Evolutionary conservation across 2,329 filamentous ascomycete species (phyloP).

Genomic region (Tolypocladium cylindrosporum): DNA sequence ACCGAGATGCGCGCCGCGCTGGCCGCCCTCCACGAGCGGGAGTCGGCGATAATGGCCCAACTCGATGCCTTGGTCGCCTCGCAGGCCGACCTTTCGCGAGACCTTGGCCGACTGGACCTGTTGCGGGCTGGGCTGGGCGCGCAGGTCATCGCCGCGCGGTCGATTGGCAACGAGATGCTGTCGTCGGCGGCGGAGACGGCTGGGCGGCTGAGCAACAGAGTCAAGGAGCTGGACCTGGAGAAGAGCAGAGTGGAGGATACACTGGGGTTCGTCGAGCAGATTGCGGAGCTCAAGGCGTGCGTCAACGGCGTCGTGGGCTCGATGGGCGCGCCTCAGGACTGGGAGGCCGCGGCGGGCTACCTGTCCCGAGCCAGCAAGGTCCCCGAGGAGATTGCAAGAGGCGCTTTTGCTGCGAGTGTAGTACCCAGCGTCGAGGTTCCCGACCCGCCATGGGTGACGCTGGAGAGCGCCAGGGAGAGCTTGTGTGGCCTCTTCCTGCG

Average conservation of each 20-base stretch:
- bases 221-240: slow-evolving; percentile 81
- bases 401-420: slow-evolving; percentile 81
- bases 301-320: slow-evolving; percentile 88
- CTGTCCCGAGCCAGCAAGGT: slow-evolving; percentile 74
- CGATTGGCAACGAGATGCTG: slow-evolving; percentile 85
- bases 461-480: slow-evolving; percentile 80
- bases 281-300: slow-evolving; percentile 92
- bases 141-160: slow-evolving; percentile 73
- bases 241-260: slow-evolving; percentile 88
- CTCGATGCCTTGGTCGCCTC: slow-evolving; percentile 71
- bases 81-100: slow-evolving; percentile 77
- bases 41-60: slow-evolving; percentile 61
- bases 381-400: slow-evolving; percentile 68
- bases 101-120: slow-evolving; percentile 79
- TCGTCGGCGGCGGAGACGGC: slow-evolving; percentile 78
- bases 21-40: slow-evolving; percentile 62
- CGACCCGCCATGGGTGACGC: slow-evolving; percentile 76
- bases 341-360: slow-evolving; percentile 92
- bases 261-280: slow-evolving; percentile 85
- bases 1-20: slow-evolving; percentile 74
- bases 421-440: slow-evolving; percentile 95
- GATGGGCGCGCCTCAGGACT: slow-evolving; percentile 97
- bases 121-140: slow-evolving; percentile 80
- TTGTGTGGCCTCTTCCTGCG: slow-evolving; percentile 83
- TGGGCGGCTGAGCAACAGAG: slow-evolving; percentile 72